Base-by-base conservation (phyloP, 306 rosid species). In the Spatholobus suberectus region DNA sequence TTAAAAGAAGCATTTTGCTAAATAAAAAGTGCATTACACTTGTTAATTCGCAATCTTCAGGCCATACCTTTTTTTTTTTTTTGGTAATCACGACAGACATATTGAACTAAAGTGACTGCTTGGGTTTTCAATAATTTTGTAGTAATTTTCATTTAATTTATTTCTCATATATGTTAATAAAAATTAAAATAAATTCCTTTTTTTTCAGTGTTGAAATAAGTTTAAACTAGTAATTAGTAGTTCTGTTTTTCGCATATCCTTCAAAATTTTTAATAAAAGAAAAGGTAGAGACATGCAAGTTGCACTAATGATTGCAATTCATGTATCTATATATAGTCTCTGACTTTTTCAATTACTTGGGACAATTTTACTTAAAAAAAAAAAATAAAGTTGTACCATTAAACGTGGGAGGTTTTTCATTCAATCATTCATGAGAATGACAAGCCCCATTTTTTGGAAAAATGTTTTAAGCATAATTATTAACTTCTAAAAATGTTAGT, bases 221-320 rank as follows among this genome's bases (percentile, higher is more conserved):
- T 62, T 65, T 65, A 17, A 62, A 65, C n/a, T n/a, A 61, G 11
- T 8, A 26, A 26, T 18, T 8, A 66, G 8, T 18, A 66, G 17
- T 35, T 29, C 14, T 27, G 5, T 6, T 62, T 58, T 62, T 6
- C 1, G 37, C 35, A 58, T 58, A 24, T 58, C 12, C 40, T 62
- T 62, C 5, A 14, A 29, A 27, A 29, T 0, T 8, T 35, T 20
- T 10, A 20, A 18, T 1, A 67, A 35, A 8, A 1, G 26, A 37
- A 67, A 37, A 67, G 51, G 15, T 18, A 2, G 32, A 67, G 29
- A 66, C 27, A 32, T 38, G 10, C 73, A 67, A 67, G 73, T 67
- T 38, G 73, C 23, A 38, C 9, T 20, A 37, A 67, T 67, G 51
- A 67, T 67, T 67, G 32, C 73, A 67, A 38, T 67, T 67, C 51